Evolutionary conservation across 139 green algal genomes (phyloP).

Genomic region (Protoeuglena noctilucae): DNA sequence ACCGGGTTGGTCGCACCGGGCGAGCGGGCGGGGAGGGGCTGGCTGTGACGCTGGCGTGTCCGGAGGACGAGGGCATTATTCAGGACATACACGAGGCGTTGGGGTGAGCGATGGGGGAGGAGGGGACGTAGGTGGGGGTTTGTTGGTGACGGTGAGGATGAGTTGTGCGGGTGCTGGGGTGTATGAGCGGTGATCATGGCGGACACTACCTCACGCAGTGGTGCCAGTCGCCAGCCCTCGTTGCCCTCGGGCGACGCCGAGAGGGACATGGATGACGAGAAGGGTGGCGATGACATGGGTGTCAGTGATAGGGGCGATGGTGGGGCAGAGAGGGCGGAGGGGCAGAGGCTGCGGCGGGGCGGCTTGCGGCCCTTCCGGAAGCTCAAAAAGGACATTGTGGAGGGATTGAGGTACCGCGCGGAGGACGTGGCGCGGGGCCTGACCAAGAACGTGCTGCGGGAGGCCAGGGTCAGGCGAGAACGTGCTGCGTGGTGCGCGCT

Average conservation of each 20-base stretch:
- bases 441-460: constrained; percentile 50
- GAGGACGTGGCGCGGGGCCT: constrained; percentile 66
- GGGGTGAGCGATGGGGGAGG: background rate
- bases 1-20: constrained; percentile 79
- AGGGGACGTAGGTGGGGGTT: constrained; percentile 8
- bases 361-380: constrained; percentile 25
- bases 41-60: constrained; percentile 42
- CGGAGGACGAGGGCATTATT: constrained; percentile 6
- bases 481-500: background rate
- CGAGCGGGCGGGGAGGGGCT: constrained; percentile 49
- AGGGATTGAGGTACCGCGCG: constrained; percentile 53
- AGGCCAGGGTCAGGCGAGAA: constrained; percentile 27
- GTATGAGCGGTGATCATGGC: background rate
- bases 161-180: background rate
- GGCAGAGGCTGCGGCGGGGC: background rate
- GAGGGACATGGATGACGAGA: background rate
- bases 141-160: no score
- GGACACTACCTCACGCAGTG: no score
- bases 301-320: no score
- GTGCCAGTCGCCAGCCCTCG: background rate
- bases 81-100: constrained; percentile 1
- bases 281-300: no score
- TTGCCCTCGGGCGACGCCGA: background rate
- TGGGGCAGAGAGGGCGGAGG: background rate
- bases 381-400: constrained; percentile 29